Conservation (phyloP, 2,329 filamentous ascomycete genomes). For the Colletotrichum tamarilloi region DNA sequence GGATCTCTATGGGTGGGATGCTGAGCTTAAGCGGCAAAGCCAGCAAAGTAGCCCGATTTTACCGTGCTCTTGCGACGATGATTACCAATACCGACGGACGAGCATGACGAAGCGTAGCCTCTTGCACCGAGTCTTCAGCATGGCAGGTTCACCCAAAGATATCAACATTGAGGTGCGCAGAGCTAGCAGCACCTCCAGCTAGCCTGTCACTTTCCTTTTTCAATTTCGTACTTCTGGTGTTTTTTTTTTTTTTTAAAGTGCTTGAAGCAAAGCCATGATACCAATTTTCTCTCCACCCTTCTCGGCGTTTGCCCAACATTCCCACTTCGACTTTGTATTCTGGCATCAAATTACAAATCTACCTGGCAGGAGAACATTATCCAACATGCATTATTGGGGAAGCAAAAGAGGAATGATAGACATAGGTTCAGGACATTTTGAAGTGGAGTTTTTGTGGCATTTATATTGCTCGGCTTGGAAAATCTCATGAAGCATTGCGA, state of each 20-base stretch:
- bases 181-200: slow-evolving; percentile 32
- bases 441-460: slow-evolving; percentile 33
- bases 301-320: slow-evolving; percentile 5
- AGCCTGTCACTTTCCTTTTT: not conserved
- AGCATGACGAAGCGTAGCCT: slow-evolving; percentile 46
- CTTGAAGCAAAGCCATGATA: slow-evolving; percentile 8
- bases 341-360: not conserved
- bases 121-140: slow-evolving; percentile 53
- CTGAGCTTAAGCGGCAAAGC: slow-evolving; percentile 52
- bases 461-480: slow-evolving; percentile 34
- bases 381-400: slow-evolving; percentile 24
- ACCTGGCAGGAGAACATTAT: slow-evolving; percentile 18
- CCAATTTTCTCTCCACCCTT: slow-evolving; percentile 1
- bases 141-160: slow-evolving; percentile 35
- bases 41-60: slow-evolving; percentile 4
- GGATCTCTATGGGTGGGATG: slow-evolving; percentile 67
- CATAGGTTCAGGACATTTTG: slow-evolving; percentile 4
- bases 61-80: slow-evolving; percentile 24
- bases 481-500: slow-evolving; percentile 33
- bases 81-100: slow-evolving; percentile 43
- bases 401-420: slow-evolving; percentile 30
- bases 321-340: slow-evolving; percentile 20
- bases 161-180: slow-evolving; percentile 22
- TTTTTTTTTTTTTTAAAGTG: not conserved
- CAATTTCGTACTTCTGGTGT: not conserved